phyloP scores from a whole-genome alignment of 495 filamentous ascomycete genomes.

The Astrothelium macrocarpum region DNA sequence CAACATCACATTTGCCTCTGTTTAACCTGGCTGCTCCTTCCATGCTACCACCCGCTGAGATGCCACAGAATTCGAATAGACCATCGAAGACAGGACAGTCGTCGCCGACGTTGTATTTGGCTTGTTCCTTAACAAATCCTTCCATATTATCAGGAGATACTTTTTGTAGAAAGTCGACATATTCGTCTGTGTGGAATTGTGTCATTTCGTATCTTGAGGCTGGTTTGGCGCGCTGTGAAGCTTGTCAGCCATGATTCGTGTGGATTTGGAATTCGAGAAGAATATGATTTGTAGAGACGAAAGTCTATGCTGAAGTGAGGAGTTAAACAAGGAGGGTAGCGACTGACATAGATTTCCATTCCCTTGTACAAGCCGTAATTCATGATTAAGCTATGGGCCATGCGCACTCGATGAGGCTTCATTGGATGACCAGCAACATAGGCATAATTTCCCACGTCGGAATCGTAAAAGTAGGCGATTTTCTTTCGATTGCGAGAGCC shows the following conservation, averaged over 20 bases:
- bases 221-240: conserved; percentile 78
- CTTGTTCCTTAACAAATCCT: conserved; percentile 78
- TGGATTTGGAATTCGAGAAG: not conserved
- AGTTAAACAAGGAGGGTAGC: not conserved
- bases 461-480: conserved; percentile 96
- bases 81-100: conserved; percentile 98
- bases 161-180: conserved; percentile 93
- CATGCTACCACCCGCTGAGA: conserved; percentile 95
- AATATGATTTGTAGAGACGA: not conserved
- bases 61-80: conserved; percentile 95
- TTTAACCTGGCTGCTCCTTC: conserved; percentile 91
- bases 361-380: conserved; percentile 98
- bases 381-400: conserved; percentile 97
- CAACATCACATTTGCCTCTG: conserved; percentile 89
- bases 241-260: not conserved
- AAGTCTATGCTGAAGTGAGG: not conserved
- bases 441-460: conserved; percentile 93
- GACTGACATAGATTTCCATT: conserved; percentile 94
- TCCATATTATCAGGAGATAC: conserved; percentile 99
- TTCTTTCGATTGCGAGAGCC: conserved; percentile 43
- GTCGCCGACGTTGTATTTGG: conserved; percentile 95
- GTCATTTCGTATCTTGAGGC: conserved; percentile 96
- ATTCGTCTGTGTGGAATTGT: conserved; percentile 98
- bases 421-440: conserved; percentile 98
- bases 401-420: conserved; percentile 96